Base-by-base conservation (phyloP, 2,329 filamentous ascomycete genomes). In the Fusarium piperis region DNA sequence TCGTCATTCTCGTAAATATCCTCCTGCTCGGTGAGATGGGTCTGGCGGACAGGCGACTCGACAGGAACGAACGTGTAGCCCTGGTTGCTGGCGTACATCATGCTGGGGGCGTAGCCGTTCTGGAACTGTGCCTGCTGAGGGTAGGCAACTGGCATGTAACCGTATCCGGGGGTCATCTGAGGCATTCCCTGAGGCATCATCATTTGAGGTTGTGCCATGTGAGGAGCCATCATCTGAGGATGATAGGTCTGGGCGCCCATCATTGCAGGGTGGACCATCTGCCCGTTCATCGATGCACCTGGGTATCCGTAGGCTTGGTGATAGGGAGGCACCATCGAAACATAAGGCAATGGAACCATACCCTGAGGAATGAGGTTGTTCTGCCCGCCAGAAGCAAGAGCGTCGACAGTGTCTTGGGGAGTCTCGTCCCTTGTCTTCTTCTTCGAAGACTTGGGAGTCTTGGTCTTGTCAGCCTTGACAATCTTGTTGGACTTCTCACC, bases 391-490 rank as follows among this genome's bases (percentile, higher is more conserved):
- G 53, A 13, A 11, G 30, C 12, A 12, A 57, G 61, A 13, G 26
- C 28, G 7, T 61, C 41, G 7, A 7, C 18, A 7, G 48, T 23
- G 10, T 28, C 35, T 35, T 52, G 55, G 1, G 46, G 53, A 12
- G 55, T 18, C 11, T 72, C 65, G 11, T 52, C 72, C 58, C 64
- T 72, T 4, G 20, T 10, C 16, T 61, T 51, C 38, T 59, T 64
- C 18, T 56, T 36, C n/a, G 12, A 44, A 46, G 53, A 38, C 41
- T 68, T 68, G 13, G 36, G 41, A 13, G 46, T 30, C 46, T 46
- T 60, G 3, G 36, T 20, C 4, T 51, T 51, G 46, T 30, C 46
- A 46, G 23, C 41, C 23, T 46, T 46, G 16, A 12, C 46, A 51
- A n/a, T 16, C 46, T 51, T 51, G 16, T 10, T 26, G 4, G 23